Base-by-base conservation (phyloP, 2,329 filamentous ascomycete genomes). In the Torrubiellomyces zombiae region DNA sequence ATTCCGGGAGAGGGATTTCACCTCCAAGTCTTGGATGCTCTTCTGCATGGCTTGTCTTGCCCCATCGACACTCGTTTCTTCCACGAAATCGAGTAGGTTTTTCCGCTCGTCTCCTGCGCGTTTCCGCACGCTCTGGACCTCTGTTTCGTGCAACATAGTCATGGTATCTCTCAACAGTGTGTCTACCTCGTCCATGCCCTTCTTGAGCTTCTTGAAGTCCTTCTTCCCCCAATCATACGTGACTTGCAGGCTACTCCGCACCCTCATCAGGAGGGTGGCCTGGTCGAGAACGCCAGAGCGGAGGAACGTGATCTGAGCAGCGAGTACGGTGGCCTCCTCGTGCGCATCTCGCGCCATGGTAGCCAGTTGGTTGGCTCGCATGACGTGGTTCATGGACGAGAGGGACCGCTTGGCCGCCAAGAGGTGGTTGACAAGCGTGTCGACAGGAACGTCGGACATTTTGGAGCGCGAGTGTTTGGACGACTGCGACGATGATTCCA, bases 381-480 rank as follows among this genome's bases (percentile, higher is more conserved):
- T 75, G 25, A 94, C 81, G 31, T 79, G 73, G 20, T 63, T 70
- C 47, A 91, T 83, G 8, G 82, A 82, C 10, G 78, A 79, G 4
- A 95, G 65, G 1, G 85, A 85, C 21, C 81, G 72, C 47, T 94
- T 94, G 7, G 86, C 79, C 16, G 77, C 75, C 20, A 94, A 70
- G 18, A 94, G 75, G 51, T 92, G 74, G 26, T 72, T 67, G 28
- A 94, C 79, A 21, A 95, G 70, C 14, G 70, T 72, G 38, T 92
- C 81, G 42, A 92, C 67, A 17, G 50, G 38, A 25, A 52, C 43
- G 22, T 27, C 21, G 20, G 24, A 23, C 14, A 25, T 6, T 25
- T 33, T 28, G 20, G 26, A 24, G 14, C 24, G 29, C 3, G 45
- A 44, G 10, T 38, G 44, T 23, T 43, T 40, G 16, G 49, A 44